A percentile compares a stretch with the other conserved stretches of the same genome.
Evolutionary conservation across 2,329 filamentous ascomycete species (phyloP).

Genomic region (Pleomassaria siparia): DNA sequence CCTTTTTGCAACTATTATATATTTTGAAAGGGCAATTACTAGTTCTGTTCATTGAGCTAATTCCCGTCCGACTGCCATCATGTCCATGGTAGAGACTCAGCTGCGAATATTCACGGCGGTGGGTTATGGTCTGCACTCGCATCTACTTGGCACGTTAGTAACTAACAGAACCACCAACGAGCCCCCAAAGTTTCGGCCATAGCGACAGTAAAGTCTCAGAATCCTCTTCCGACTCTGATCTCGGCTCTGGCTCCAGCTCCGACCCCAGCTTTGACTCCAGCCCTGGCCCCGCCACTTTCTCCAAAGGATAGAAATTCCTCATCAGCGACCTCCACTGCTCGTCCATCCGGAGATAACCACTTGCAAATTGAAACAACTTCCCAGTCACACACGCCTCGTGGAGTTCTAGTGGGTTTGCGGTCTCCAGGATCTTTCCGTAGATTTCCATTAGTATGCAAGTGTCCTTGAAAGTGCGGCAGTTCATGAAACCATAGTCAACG

Average conservation of each 20-base stretch:
- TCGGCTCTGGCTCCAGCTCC: background rate
- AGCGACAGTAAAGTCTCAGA: background rate
- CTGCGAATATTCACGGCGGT: too few species aligned
- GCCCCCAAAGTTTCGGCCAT: background rate
- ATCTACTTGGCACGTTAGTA: background rate
- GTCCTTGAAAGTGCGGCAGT: conserved; percentile 27
- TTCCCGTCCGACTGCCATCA: too few species aligned
- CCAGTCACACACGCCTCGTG: conserved; percentile 27
- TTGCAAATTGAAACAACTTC: conserved; percentile 24
- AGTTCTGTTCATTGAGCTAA: too few species aligned
- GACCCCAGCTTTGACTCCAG: too few species aligned
- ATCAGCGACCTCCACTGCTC: conserved; percentile 20
- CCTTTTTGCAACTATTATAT: too few species aligned
- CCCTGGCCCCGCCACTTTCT: conserved; percentile 1
- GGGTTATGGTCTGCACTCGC: too few species aligned
- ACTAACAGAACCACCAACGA: background rate
- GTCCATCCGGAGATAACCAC: conserved; percentile 17
- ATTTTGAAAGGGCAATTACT: too few species aligned
- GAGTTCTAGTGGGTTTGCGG: conserved; percentile 22
- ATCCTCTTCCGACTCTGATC: background rate
- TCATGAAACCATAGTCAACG: conserved; percentile 31
- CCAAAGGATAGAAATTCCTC: conserved; percentile 22
- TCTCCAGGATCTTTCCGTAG: conserved; percentile 22
- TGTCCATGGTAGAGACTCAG: too few species aligned
- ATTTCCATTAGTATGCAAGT: conserved; percentile 30